Conservation (phyloP, 2,329 filamentous ascomycete species). For the Aspergillus hiratsukae region DNA sequence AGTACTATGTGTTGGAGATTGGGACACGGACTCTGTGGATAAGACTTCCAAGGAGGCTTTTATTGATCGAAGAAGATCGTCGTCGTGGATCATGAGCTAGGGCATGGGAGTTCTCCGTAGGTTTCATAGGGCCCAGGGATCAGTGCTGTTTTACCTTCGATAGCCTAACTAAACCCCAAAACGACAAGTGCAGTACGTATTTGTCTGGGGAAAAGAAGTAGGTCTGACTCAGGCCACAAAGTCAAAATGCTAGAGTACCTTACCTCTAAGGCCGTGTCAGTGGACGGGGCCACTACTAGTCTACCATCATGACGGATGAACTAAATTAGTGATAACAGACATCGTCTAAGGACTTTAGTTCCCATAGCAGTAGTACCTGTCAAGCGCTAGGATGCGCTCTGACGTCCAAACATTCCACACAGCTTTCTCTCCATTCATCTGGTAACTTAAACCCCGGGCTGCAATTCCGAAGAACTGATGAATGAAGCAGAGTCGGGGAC, state of each 20-base stretch:
- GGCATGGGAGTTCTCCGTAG: background rate
- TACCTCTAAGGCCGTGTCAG: background rate
- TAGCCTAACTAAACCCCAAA: background rate
- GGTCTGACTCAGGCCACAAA: background rate
- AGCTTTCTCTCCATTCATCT: background rate
- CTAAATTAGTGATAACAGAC: background rate
- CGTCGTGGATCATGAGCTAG: background rate
- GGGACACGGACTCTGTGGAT: background rate
- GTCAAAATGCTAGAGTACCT: background rate
- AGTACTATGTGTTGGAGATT: background rate
- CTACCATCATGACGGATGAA: background rate
- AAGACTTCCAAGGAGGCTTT: background rate
- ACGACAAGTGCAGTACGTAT: background rate
- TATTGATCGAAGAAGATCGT: background rate
- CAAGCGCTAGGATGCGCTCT: background rate
- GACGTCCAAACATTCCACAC: background rate
- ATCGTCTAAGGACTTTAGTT: background rate
- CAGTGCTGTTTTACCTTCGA: conserved; percentile 11
- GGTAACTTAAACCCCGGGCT: background rate
- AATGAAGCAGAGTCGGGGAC: no score
- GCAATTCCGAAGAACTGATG: background rate
- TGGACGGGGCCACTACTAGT: background rate
- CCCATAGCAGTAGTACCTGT: background rate
- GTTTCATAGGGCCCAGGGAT: background rate
- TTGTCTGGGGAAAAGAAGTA: background rate